Evolutionary conservation across 2,329 filamentous ascomycete species (phyloP).

Genomic region (Monosporascus sp.): DNA sequence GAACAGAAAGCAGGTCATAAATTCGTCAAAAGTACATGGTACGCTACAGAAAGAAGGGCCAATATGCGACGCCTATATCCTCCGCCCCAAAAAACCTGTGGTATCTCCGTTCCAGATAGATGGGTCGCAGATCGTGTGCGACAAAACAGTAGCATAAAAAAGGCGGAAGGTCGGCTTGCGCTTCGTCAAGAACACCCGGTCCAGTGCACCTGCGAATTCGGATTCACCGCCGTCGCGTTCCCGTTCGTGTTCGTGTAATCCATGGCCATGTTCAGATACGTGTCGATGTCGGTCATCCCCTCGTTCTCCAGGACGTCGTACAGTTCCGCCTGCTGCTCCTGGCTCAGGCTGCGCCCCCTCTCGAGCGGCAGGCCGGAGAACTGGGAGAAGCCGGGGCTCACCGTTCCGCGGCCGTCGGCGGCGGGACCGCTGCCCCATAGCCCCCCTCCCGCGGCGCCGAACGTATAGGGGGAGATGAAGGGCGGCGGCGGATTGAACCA

Average conservation of each 20-base stretch:
- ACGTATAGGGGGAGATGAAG: constrained; percentile 49
- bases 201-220: not conserved
- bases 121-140: no score
- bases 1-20: no score
- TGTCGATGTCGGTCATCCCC: constrained; percentile 57
- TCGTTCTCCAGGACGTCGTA: constrained; percentile 75
- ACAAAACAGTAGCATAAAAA: no score
- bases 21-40: no score
- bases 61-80: no score
- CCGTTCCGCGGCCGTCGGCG: constrained; percentile 17
- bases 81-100: no score
- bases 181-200: not conserved
- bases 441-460: constrained; percentile 35
- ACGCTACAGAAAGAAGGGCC: no score
- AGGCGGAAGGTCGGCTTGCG: no score
- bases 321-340: constrained; percentile 76
- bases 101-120: no score
- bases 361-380: constrained; percentile 32
- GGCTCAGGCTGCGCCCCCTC: constrained; percentile 66
- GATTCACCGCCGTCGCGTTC: not conserved
- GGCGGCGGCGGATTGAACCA: constrained; percentile 52
- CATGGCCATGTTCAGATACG: constrained; percentile 46
- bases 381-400: constrained; percentile 18
- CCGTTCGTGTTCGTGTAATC: constrained; percentile 6
- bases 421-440: constrained; percentile 32